Conservation (phyloP, 805 yeast genomes). For the Maudiozyma serrabonitensis region DNA sequence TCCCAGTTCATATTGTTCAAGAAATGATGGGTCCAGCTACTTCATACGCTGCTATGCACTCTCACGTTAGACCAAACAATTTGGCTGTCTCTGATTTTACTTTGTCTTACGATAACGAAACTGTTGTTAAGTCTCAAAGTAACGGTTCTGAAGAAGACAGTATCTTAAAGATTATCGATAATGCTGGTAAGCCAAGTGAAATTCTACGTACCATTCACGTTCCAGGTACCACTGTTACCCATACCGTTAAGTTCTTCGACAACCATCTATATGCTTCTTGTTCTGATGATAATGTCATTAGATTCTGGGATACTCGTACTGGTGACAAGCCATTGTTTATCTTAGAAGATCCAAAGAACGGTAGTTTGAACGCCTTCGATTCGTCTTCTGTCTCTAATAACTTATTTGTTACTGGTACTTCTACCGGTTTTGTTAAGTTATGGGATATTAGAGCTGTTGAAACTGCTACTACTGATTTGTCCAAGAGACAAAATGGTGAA, state of each 20-base stretch:
- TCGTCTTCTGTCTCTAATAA: slow-evolving; percentile 17
- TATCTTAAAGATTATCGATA: slow-evolving; percentile 20
- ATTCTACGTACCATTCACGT: slow-evolving; percentile 16
- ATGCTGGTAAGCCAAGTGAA: slow-evolving; percentile 19
- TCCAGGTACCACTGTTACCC: slow-evolving; percentile 19
- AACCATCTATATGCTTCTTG: slow-evolving; percentile 22
- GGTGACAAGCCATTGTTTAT: slow-evolving; percentile 17
- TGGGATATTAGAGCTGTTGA: slow-evolving; percentile 25
- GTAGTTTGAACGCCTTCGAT: slow-evolving; percentile 17
- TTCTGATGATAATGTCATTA: slow-evolving; percentile 20
- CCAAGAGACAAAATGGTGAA: slow-evolving; percentile 16
- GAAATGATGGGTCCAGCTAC: slow-evolving; percentile 23
- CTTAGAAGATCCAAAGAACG: slow-evolving; percentile 17
- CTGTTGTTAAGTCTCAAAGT: slow-evolving; percentile 20
- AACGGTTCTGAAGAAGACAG: slow-evolving; percentile 18
- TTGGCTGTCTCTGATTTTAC: slow-evolving; percentile 20
- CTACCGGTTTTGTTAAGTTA: slow-evolving; percentile 20
- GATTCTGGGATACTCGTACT: slow-evolving; percentile 24
- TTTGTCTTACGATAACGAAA: slow-evolving; percentile 15
- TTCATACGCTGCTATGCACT: slow-evolving; percentile 17
- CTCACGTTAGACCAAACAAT: slow-evolving; percentile 11
- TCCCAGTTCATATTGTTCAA: slow-evolving; percentile 21
- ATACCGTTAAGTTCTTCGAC: slow-evolving; percentile 20
- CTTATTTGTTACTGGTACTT: slow-evolving; percentile 22
- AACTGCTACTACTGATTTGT: slow-evolving; percentile 13